These are phyloP conservation scores for Kalmanozyma brasiliensis DNA, from an alignment of 1,284 basidiomycete species.

Conservation along the genomic window DNA sequence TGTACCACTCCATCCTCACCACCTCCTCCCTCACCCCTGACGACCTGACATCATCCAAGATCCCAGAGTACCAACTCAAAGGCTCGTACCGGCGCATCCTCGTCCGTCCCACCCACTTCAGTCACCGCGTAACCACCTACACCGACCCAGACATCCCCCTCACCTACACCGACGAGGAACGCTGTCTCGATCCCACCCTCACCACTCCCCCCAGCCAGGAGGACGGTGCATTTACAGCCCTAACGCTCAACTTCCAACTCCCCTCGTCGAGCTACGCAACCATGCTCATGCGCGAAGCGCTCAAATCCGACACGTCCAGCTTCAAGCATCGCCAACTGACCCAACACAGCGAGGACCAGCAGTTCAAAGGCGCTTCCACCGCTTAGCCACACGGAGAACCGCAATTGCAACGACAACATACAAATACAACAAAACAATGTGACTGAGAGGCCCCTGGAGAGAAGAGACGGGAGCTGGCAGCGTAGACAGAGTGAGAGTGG, in stretches of 20 bases:
- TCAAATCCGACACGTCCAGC: constrained; percentile 62
- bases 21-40: constrained; percentile 88
- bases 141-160: constrained; percentile 91
- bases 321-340: constrained; percentile 55
- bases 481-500: no score
- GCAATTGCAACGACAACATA: constrained; percentile 7
- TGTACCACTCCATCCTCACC: constrained; percentile 81
- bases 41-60: constrained; percentile 76
- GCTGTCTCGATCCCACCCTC: constrained; percentile 69
- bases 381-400: background rate
- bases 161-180: constrained; percentile 93
- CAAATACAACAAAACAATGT: constrained; percentile 24
- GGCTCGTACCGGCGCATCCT: constrained; percentile 94
- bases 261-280: constrained; percentile 64
- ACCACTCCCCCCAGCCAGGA: background rate
- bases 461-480: no score
- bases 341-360: constrained; percentile 51
- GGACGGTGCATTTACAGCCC: constrained; percentile 44
- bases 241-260: constrained; percentile 60
- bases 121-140: constrained; percentile 84
- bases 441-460: constrained; percentile 1
- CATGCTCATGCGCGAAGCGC: constrained; percentile 64
- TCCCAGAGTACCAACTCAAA: constrained; percentile 82
- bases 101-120: constrained; percentile 81
- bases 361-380: constrained; percentile 24